A percentile compares a stretch with the other conserved stretches of the same genome.
Conservation (phyloP, 805 yeast species). For the Myxozyma udenii region DNA sequence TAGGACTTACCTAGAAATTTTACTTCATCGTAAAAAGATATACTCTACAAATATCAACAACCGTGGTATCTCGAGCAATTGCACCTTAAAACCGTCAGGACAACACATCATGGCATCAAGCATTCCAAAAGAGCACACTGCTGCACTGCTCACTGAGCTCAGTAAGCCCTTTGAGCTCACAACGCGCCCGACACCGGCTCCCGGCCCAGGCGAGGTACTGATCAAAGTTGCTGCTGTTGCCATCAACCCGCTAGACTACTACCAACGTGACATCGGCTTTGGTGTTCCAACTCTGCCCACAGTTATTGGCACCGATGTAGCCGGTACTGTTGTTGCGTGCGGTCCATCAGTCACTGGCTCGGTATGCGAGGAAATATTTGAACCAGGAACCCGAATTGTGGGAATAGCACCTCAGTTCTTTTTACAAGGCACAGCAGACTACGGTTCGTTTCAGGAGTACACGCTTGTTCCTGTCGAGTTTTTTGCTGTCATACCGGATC, state of each 20-base stretch:
- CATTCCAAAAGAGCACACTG: constrained; percentile 2
- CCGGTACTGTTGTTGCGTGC: constrained; percentile 29
- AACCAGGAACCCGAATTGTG: constrained; percentile 16
- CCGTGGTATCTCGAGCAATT: too few species aligned
- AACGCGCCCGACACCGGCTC: constrained; percentile 17
- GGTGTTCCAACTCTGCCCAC: constrained; percentile 3
- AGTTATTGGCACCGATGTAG: constrained; percentile 30
- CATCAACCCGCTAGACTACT: constrained; percentile 32
- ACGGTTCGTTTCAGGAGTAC: constrained; percentile 28
- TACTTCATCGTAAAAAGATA: too few species aligned
- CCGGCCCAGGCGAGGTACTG: constrained; percentile 23
- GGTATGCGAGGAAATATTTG: neutral
- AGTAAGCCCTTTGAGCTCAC: neutral
- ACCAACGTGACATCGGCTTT: constrained; percentile 2
- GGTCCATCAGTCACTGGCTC: constrained; percentile 4
- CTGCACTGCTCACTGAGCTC: neutral
- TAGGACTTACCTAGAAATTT: too few species aligned
- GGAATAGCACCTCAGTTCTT: neutral
- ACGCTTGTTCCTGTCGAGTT: constrained; percentile 6
- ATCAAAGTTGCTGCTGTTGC: constrained; percentile 28
- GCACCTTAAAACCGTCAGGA: too few species aligned
- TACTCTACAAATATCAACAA: too few species aligned
- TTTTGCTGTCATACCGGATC: constrained; percentile 26
- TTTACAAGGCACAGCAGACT: constrained; percentile 7
- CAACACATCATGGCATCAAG: too few species aligned